These are phyloP conservation scores for Cordyceps cateniannulata DNA, from an alignment of 2,329 filamentous ascomycete species.

Conservation along the genomic window DNA sequence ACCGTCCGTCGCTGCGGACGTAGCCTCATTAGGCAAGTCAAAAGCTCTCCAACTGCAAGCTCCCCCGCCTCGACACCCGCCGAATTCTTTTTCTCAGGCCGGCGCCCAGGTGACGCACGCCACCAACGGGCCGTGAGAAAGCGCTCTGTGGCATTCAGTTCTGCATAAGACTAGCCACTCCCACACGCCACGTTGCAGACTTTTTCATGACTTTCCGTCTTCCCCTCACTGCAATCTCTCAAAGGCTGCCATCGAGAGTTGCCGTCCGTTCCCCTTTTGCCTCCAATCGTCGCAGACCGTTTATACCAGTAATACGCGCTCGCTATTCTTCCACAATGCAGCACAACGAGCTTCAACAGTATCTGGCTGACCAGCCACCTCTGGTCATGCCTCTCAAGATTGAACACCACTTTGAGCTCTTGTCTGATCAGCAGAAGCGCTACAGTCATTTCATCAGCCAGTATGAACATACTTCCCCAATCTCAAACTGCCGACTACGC, in stretches of 20 bases:
- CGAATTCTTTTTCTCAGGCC: conserved; percentile 1
- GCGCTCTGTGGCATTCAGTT: not conserved
- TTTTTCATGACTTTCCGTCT: conserved; percentile 27
- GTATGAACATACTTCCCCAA: conserved; percentile 37
- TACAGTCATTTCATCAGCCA: conserved; percentile 88
- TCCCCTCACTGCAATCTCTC: conserved; percentile 28
- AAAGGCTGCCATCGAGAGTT: conserved; percentile 26
- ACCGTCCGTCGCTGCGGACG: not conserved
- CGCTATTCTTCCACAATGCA: conserved; percentile 41
- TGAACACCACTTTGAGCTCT: conserved; percentile 81
- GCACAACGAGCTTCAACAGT: conserved; percentile 60
- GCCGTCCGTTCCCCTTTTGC: not conserved
- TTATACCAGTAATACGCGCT: conserved; percentile 18
- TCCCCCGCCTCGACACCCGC: not conserved
- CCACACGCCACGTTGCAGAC: conserved; percentile 16
- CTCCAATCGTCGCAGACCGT: not conserved
- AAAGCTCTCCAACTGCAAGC: not conserved
- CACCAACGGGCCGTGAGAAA: conserved; percentile 9
- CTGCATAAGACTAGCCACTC: conserved; percentile 15
- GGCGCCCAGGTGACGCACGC: conserved; percentile 2
- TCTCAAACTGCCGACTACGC: not conserved
- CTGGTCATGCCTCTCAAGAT: conserved; percentile 83
- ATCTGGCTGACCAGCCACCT: conserved; percentile 85
- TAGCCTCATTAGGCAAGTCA: conserved; percentile 12
- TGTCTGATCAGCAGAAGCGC: conserved; percentile 70